Evolutionary conservation across 75 land plant genomes (phyloP).

Genomic region (Pseudotsuga menziesii): DNA sequence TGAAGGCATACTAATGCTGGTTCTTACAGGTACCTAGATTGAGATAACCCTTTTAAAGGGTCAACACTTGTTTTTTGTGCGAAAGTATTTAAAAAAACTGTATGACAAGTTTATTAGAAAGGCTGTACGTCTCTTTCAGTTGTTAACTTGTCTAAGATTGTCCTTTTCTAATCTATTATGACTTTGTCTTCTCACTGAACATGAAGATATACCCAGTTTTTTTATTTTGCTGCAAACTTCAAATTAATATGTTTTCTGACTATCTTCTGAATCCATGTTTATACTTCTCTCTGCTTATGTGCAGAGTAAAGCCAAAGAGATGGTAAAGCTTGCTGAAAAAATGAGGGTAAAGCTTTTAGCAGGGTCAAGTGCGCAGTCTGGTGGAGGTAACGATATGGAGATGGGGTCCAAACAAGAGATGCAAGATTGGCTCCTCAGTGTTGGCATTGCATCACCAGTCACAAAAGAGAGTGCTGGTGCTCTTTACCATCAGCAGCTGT

Average conservation of each 20-base stretch:
- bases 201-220: neutral
- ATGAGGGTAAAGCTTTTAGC: constrained; percentile 79
- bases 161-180: neutral
- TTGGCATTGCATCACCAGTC: constrained; percentile 92
- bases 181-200: neutral
- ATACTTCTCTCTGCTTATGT: neutral
- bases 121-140: too few species aligned
- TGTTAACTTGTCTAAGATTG: too few species aligned
- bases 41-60: neutral
- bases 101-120: neutral
- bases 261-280: neutral
- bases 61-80: neutral
- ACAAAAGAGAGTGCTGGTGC: constrained; percentile 97
- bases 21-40: neutral
- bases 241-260: neutral
- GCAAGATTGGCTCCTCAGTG: constrained; percentile 95
- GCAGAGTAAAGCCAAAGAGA: constrained; percentile 96
- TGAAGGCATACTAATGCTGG: neutral
- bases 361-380: constrained; percentile 47
- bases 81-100: neutral
- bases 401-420: constrained; percentile 85
- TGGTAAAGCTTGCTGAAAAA: constrained; percentile 90
- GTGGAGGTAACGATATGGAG: constrained; percentile 57
- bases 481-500: constrained; percentile 90
- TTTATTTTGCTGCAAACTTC: neutral